Base-by-base conservation (phyloP, 2,329 filamentous ascomycete species). In the Emergomyces orientalis region DNA sequence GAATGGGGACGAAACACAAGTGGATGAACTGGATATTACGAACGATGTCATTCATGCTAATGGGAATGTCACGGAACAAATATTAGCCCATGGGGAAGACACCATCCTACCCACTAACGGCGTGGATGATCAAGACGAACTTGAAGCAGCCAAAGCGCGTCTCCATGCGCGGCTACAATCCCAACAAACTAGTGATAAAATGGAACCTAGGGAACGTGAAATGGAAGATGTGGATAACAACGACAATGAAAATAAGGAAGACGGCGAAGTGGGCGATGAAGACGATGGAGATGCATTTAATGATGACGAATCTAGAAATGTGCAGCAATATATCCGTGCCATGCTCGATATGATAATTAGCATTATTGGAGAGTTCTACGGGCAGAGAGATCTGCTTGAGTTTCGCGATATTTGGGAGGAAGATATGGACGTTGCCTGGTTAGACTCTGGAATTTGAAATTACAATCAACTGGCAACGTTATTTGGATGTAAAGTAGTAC, bases 301-400 rank as follows among this genome's bases (percentile, higher is more conserved):
- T 63, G 63, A 70, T 70, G 59, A 13, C 66, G 67, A 71, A 4
- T 62, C 63, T 52, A 30, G n/a, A 27, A 66, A 69, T 63, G 67
- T 70, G 43, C 73, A 49, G 22, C 52, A 61, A 30, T 43, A 56
- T 62, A 72, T 70, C 22, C 80, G 84, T 34, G 88, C 86, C n/a
- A 91, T 91, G 49, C 80, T 97, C 41, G 92, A 95, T 76, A 96
- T 96, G 90, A 90, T 97, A 61, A 79, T 97, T 68, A 94, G 90
- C 0, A 82, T 97, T 43, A 87, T 89, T 57, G 92, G 91, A 69
- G 91, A 96, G 76, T 86, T 89, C 67, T 97, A 92, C 75, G 91
- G 93, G 1, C 93, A 97, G 76, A 82, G 88, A 67, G 93, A 97
- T 74, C 76, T 97, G 65, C 81, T 97, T 58, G 86, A 89, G 69